Percentiles rank a stretch among this genome's conserved stretches.
phyloP scores from a whole-genome alignment of 139 green algal genomes.

The Bryopsis sp. region DNA sequence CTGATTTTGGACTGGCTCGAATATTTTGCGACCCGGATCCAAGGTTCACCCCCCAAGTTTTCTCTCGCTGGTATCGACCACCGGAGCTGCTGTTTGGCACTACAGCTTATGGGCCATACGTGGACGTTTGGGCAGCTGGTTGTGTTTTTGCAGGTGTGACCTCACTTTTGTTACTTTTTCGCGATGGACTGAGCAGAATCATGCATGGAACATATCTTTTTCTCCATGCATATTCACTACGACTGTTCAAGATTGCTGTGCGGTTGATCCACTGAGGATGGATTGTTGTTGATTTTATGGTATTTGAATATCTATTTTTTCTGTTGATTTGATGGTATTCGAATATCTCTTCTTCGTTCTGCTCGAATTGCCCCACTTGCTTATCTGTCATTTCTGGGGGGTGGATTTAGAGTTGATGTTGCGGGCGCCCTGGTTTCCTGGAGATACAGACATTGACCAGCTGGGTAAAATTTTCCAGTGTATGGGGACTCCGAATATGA shows the following conservation, averaged over 20 bases:
- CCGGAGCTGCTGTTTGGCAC: constrained; percentile 83
- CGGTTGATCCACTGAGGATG: too few species aligned
- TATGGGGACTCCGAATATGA: constrained; percentile 59
- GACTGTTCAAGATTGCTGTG: too few species aligned
- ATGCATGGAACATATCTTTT: too few species aligned
- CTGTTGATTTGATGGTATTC: too few species aligned
- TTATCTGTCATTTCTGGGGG: too few species aligned
- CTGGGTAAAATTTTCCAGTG: constrained; percentile 70
- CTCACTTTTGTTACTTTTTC: background rate
- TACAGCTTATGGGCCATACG: constrained; percentile 54
- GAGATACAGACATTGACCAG: constrained; percentile 68
- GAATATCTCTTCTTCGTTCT: too few species aligned
- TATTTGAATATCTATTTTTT: too few species aligned
- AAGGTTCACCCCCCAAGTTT: constrained; percentile 65
- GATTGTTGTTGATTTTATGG: too few species aligned
- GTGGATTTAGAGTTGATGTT: constrained; percentile 57
- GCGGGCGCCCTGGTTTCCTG: constrained; percentile 66
- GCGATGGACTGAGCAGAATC: too few species aligned
- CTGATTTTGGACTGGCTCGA: constrained; percentile 80
- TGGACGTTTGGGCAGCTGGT: constrained; percentile 84
- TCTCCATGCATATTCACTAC: too few species aligned
- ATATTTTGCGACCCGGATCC: constrained; percentile 56
- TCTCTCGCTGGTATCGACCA: constrained; percentile 82
- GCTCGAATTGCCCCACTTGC: too few species aligned
- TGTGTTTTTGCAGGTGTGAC: constrained; percentile 71